Base-by-base conservation (phyloP, 2,329 filamentous ascomycete genomes). In the Verticillium dahliae region DNA sequence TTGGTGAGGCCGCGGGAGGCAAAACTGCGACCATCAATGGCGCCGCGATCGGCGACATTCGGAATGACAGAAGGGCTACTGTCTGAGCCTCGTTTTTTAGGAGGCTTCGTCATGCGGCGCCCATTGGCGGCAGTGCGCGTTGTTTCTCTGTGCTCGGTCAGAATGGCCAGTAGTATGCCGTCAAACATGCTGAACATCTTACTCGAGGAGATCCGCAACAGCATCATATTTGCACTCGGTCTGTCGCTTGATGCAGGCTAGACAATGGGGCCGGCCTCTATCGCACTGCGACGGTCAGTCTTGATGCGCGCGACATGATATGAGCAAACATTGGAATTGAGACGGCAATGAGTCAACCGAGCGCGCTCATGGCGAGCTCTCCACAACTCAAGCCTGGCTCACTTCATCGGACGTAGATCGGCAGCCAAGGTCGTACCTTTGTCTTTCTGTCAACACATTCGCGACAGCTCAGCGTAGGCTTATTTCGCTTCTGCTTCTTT, bases 381-480 rank as follows among this genome's bases (percentile, higher is more conserved):
- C 3, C 45, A 22, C n/a, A 52, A 9, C 45, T 52, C 45, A 52
- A 11, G 7, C 18, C 7, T 3, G 7, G 27, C 27, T 10, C 45
- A 10, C n/a, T 10, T 13, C 45, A 52, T 18, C 45, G 10, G 22
- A 10, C n/a, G 18, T 10, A 41, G 27, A 14, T 41, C 39, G 39
- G 39, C 14, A 6, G 15, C 3, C 11, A 4, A 3, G 5, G 10
- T 31, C 41, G 7, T 54, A 89, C 89, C 81, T 91, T 93, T 31
- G 90, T 93, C 76, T 93, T 93, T 67, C 90, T 81, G 75, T 92
- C 89, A 27, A 93, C 90, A 70, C 90, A 94, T 72, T 92, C 89
- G 64, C 87, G 84, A 69, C 90, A 93, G 57, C 88, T 91, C 65
- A 93, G 72, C 1, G 90, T 93, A 3, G 90, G 90, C 73, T 94